Conservation (phyloP, 169 alveolate species). For the Eimeria brunetti region DNA sequence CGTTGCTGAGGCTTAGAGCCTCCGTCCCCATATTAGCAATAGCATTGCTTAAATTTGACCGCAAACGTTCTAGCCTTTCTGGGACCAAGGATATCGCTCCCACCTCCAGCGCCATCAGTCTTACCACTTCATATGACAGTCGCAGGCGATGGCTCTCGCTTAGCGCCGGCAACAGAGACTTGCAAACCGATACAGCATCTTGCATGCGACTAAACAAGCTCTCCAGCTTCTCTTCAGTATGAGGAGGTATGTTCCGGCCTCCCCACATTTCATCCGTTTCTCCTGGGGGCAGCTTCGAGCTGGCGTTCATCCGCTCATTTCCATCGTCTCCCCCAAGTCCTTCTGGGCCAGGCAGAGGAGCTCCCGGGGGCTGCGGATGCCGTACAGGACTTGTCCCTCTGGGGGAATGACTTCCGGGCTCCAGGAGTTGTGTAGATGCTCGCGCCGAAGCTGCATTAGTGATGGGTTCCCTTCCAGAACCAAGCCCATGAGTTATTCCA, state of each 20-base stretch:
- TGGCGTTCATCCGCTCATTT: background rate
- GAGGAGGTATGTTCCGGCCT: background rate
- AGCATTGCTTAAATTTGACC: background rate
- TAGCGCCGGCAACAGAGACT: background rate
- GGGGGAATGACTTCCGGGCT: background rate
- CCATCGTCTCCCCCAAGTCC: background rate
- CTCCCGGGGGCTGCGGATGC: background rate
- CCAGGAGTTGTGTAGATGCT: background rate
- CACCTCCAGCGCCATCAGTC: background rate
- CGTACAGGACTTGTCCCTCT: background rate
- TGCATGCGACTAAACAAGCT: background rate
- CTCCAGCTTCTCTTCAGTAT: background rate
- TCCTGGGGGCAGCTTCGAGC: background rate
- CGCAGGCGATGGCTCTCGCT: background rate
- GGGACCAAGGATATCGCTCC: constrained; percentile 5
- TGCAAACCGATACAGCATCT: background rate
- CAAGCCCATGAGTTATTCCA: background rate
- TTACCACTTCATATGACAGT: background rate
- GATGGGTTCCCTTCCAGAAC: background rate
- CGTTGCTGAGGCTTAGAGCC: background rate
- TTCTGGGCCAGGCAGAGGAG: background rate
- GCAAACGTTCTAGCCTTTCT: background rate
- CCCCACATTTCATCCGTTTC: background rate
- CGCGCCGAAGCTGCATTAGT: background rate
- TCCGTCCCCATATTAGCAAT: background rate